These are phyloP conservation scores for Blumeriella jaapii DNA, from an alignment of 2,329 filamentous ascomycete genomes.

Conservation along the genomic window DNA sequence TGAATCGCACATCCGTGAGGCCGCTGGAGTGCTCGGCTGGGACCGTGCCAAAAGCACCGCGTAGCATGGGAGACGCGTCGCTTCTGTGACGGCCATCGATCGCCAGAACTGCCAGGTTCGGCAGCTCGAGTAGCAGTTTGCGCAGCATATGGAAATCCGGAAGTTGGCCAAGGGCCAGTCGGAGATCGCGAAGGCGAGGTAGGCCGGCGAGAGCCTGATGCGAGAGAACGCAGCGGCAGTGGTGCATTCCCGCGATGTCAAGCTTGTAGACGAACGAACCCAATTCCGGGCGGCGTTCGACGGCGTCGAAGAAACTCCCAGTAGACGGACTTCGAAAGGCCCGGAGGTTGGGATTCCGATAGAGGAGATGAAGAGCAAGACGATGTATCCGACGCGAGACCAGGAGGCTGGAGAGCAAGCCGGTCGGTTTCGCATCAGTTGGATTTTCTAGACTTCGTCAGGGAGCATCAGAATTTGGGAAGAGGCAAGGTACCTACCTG, in stretches of 20 bases:
- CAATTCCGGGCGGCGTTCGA: not conserved
- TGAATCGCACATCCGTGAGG: slow-evolving; percentile 3
- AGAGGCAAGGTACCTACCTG: slow-evolving; percentile 2
- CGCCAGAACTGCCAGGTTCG: not conserved
- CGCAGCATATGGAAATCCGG: slow-evolving; percentile 1
- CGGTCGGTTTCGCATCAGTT: not conserved
- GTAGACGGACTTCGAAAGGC: not conserved
- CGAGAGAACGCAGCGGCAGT: not conserved
- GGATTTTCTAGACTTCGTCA: not conserved
- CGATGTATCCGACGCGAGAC: slow-evolving; percentile 3
- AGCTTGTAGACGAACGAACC: slow-evolving; percentile 1
- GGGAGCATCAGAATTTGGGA: not conserved
- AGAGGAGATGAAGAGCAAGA: slow-evolving; percentile 2
- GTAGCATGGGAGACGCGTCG: slow-evolving; percentile 1
- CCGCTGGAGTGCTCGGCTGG: not conserved
- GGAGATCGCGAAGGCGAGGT: slow-evolving; percentile 1
- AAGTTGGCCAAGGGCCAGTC: not conserved
- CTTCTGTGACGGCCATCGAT: not conserved
- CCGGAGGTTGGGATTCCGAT: slow-evolving; percentile 3
- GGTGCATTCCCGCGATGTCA: not conserved
- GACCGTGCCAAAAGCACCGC: not conserved
- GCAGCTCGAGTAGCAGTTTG: not conserved
- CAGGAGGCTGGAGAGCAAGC: slow-evolving; percentile 2
- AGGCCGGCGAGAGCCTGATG: not conserved
- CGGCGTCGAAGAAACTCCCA: not conserved